Base-by-base conservation (phyloP, 495 filamentous ascomycete species). In the Parachaetomium inaequale region DNA sequence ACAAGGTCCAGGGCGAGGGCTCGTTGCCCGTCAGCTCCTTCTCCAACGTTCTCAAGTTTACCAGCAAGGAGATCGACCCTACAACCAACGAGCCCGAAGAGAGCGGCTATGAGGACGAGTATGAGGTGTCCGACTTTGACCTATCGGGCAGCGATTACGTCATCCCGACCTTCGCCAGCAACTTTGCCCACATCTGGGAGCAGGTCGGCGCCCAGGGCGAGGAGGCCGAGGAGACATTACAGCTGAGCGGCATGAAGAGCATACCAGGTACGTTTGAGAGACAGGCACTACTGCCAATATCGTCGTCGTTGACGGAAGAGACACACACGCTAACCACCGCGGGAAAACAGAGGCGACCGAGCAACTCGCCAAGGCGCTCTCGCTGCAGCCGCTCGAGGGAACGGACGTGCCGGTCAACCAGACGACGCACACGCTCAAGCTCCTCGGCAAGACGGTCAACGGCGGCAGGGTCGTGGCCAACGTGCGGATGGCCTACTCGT, bases 111-210 rank as follows among this genome's bases (percentile, higher is more conserved):
- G 93, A 97, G 25, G 94, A 98, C 67, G 94, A 98, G 75, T 98
- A 98, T 72, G 88, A 96, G 76, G 91, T 97, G 59, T 90, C 94
- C 61, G 93, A 97, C 70, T 85, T 98, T 58, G 95, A 98, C 52
- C 83, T 98, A 55, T 83, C 83, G 32, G 93, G 93, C 62, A 92
- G 89, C 67, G 95, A 98, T 72, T 98, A 98, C 74, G 84, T 98
- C 56, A 85, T 94, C 58, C 95, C 95, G 14, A 85, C 91, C 4
- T 98, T 96, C 69, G 92, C 93, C 1, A 88, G 92, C 71, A 95
- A 89, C 79, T 98, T 98, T 75, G 90, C 91, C 61, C 91, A 96
- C 71, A 82, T 97, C n/a, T 98, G 94, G 94, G 91, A 96, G 73
- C 90, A 96, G 74, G 88, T 94, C 21, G 89, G 89, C 50, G 91